phyloP scores from a whole-genome alignment of 2,329 filamentous ascomycete species.

The Fusarium globosum region DNA sequence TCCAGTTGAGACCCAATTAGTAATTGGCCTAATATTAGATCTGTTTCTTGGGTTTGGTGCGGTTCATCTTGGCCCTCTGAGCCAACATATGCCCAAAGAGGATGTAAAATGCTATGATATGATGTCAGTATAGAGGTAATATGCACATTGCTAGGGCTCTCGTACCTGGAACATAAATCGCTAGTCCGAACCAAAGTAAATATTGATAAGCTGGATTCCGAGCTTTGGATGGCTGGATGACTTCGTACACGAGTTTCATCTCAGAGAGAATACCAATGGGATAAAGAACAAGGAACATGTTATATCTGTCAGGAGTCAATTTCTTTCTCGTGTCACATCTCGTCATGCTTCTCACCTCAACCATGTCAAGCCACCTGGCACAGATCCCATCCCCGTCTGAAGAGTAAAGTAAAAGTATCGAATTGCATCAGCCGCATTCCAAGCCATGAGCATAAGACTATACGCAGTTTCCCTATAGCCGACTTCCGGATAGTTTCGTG shows the following conservation, averaged over 20 bases:
- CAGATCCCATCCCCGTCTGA: conserved; percentile 17
- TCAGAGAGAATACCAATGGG: conserved; percentile 36
- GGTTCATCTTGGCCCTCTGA: conserved; percentile 32
- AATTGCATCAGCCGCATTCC: conserved; percentile 36
- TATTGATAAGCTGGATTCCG: conserved; percentile 33
- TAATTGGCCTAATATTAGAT: not conserved
- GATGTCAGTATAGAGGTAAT: not conserved
- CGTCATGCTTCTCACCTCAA: conserved; percentile 19
- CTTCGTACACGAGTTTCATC: conserved; percentile 31
- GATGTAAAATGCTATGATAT: conserved; percentile 17
- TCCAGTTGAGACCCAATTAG: too few species aligned
- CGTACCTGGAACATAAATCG: conserved; percentile 27
- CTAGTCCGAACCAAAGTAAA: conserved; percentile 33
- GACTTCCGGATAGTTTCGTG: conserved; percentile 36
- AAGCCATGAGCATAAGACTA: conserved; percentile 33
- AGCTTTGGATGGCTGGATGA: conserved; percentile 29
- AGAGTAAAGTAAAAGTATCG: conserved; percentile 37
- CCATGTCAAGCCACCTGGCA: conserved; percentile 22
- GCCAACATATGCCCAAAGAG: conserved; percentile 36
- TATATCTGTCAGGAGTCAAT: conserved; percentile 19
- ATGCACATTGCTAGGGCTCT: not conserved
- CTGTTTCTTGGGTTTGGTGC: not conserved
- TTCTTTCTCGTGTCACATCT: accelerated
- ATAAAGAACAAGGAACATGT: conserved; percentile 35
- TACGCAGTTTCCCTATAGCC: conserved; percentile 26